Evolutionary conservation across 1,284 basidiomycete genomes (phyloP), one percentile per base, ranked within the genome.

Genomic region (Naganishia albida): DNA sequence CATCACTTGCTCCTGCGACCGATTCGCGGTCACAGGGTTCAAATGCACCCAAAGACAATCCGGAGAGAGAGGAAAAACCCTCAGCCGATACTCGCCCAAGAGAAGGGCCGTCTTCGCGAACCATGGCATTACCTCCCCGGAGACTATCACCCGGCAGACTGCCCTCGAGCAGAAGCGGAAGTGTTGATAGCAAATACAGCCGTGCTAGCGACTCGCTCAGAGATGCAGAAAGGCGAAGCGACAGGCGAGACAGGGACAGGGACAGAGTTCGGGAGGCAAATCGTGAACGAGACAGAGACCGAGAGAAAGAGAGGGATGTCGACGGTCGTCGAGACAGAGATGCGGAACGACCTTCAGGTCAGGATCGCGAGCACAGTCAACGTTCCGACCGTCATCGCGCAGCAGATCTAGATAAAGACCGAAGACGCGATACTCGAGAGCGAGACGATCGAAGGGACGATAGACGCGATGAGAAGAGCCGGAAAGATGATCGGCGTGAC

Each of bases 281-380:
- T 6, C 70, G 72, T 28, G 71, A 74, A 10, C 68, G 68, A 40
- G 71, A 73, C 25, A 48, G 69, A 26, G 70, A 74, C 6, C 70
- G 72, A 54, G 62, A 69, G 15, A 70, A 70, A 49, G 63, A 72
- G 69, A 66, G 56, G 69, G 65, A 65, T 63, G 68, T 64, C 50
- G 65, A 67, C 26, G 63, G 39, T 38, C 65, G 65, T 49, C 68
- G 67, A 25, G 70, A 69, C 8, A 70, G 64, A 26, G 70, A 70
- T 12, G 62, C 65, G 40, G 63, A 77, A 48, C 39, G 55, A 12
- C 26, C 40, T 20, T 20, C 80, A 34, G 81, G 81, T 54, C 75
- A 80, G 65, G 80, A 82, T 57, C 77, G 83, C 72, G 72, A 83
- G 15, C 67, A 70, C 18, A 60, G 63, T 43, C 67, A 68, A 13